Base-by-base conservation (phyloP, 495 filamentous ascomycete species). In the Hyphodiscus hymeniophilus region DNA sequence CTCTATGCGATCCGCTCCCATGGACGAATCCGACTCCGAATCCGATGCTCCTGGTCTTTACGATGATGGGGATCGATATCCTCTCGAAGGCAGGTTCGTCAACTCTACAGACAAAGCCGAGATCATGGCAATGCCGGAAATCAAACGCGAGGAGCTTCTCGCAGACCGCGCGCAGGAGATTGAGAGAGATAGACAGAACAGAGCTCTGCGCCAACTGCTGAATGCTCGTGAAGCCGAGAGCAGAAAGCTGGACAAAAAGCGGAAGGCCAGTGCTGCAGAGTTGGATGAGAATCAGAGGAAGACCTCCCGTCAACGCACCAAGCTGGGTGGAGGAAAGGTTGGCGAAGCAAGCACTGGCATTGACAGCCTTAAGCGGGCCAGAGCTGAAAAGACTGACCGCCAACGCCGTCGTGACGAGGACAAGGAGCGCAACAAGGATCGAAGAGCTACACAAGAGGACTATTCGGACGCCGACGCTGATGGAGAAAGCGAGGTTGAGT, bases 11-110 rank as follows among this genome's bases (percentile, higher is more conserved):
- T 94, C 88, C 21, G 89, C 82, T 11, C 80, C 85, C 2, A 94
- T 95, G 87, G 86, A 86, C 42, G 90, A 94, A 60, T 94, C 88
- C 17, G 85, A 89, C 48, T 84, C 84, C 4, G 85, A 84, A 31
- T 76, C 76, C 0, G 82, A 85, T 47, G 66, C 65, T 13, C 64
- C 61, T 26, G 66, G 67, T 24, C 71, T 71, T 28, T 75, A 80
- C 42, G 70, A 75, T 11, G 73, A 81, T 44, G 81, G 76, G 18
- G 72, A 75, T 3, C 79, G 86, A 24, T 97, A 89, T 58, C 89
- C 92, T 0, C 73, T 95, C 51, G 94, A 97, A 35, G 89, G 89
- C 41, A 81, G 89, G 23, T 97, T 89, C 68, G 75, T 78, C 50
- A 85, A 82, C 42, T 73, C 78, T 13, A 73, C 80, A 28, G 92